These are phyloP conservation scores for Suillus cothurnatus DNA, from an alignment of 768 basidiomycete genomes.

Conservation along the genomic window DNA sequence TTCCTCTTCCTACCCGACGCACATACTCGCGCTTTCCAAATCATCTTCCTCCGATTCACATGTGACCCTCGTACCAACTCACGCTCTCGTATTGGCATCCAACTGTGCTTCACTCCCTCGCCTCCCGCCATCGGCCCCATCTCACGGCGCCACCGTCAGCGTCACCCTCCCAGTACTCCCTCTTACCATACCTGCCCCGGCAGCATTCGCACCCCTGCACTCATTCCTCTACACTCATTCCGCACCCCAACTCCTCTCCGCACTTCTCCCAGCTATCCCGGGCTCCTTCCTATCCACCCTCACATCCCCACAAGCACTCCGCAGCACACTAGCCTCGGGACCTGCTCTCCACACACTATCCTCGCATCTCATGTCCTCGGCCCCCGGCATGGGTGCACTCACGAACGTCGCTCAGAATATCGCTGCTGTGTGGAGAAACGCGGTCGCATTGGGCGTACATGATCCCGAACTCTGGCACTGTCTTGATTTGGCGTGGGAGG, in stretches of 20 bases:
- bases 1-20: slow-evolving; percentile 43
- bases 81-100: slow-evolving; percentile 68
- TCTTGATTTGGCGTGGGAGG: slow-evolving; percentile 69
- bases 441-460: slow-evolving; percentile 66
- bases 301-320: slow-evolving; percentile 31
- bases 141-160: slow-evolving; percentile 36
- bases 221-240: slow-evolving; percentile 70
- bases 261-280: slow-evolving; percentile 44
- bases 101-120: slow-evolving; percentile 67
- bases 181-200: slow-evolving; percentile 62
- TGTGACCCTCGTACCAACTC: slow-evolving; percentile 61
- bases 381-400: slow-evolving; percentile 46
- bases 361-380: slow-evolving; percentile 49
- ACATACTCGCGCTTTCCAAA: slow-evolving; percentile 51
- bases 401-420: slow-evolving; percentile 50
- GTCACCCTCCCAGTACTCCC: slow-evolving; percentile 62
- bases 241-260: slow-evolving; percentile 48
- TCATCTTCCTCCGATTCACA: slow-evolving; percentile 33
- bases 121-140: slow-evolving; percentile 43
- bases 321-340: slow-evolving; percentile 50
- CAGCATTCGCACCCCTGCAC: slow-evolving; percentile 59
- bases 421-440: slow-evolving; percentile 74
- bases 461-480: slow-evolving; percentile 68
- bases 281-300: slow-evolving; percentile 31
- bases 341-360: slow-evolving; percentile 58